Conservation (phyloP, 768 basidiomycete genomes). For the Phaffia australis region DNA sequence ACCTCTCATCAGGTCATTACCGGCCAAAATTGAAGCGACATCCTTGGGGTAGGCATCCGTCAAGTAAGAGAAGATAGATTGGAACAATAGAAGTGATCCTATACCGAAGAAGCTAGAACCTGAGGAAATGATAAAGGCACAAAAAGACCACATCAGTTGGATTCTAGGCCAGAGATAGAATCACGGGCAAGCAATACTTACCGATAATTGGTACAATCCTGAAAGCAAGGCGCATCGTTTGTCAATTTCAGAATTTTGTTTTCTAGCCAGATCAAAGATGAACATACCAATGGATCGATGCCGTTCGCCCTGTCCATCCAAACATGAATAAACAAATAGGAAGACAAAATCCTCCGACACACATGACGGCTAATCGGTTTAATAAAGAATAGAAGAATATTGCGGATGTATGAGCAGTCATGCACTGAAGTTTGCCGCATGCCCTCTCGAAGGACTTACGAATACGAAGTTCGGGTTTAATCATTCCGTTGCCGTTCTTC, state of each 20-base stretch:
- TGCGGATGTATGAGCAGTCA: too few species aligned
- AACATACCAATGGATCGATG: too few species aligned
- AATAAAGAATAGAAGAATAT: too few species aligned
- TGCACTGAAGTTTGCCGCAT: too few species aligned
- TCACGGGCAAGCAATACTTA: too few species aligned
- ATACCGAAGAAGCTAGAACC: slow-evolving; percentile 12
- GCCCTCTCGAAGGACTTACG: neutral
- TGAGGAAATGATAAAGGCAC: neutral
- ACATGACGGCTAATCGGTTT: too few species aligned
- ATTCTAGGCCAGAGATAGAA: neutral
- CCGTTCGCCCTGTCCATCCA: too few species aligned
- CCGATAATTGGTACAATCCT: too few species aligned
- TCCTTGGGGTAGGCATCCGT: slow-evolving; percentile 18
- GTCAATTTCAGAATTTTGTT: too few species aligned
- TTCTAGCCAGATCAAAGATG: too few species aligned
- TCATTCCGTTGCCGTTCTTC: slow-evolving; percentile 2
- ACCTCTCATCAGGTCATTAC: slow-evolving; percentile 14
- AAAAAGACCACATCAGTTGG: neutral
- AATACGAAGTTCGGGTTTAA: slow-evolving; percentile 14
- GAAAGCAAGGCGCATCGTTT: too few species aligned
- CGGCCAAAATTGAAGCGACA: slow-evolving; percentile 14
- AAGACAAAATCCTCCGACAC: neutral
- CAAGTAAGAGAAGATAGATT: slow-evolving; percentile 12
- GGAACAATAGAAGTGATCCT: slow-evolving; percentile 10
- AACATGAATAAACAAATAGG: slow-evolving; percentile 13